phyloP scores from a whole-genome alignment of 1,284 basidiomycete genomes.

The Apiotrichum montevideense region DNA sequence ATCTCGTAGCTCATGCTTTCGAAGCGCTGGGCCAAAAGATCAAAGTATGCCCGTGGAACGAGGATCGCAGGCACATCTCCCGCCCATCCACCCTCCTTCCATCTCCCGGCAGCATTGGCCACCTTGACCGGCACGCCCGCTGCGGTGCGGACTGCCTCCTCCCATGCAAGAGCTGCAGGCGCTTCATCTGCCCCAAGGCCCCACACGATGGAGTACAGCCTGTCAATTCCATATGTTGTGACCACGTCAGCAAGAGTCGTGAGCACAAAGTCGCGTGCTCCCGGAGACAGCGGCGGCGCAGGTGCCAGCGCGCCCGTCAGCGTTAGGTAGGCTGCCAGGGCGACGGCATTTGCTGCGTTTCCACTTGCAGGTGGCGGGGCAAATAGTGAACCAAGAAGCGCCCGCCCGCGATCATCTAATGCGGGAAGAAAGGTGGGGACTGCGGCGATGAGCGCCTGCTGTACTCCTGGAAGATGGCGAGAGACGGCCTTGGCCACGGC shows the following conservation, averaged over 20 bases:
- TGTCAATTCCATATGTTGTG: constrained; percentile 61
- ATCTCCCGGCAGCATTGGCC: constrained; percentile 40
- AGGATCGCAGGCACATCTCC: constrained; percentile 23
- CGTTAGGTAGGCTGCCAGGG: constrained; percentile 27
- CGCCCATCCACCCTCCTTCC: constrained; percentile 42
- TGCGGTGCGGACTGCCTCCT: constrained; percentile 28
- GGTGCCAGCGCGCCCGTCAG: constrained; percentile 23
- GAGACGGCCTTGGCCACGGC: constrained; percentile 5
- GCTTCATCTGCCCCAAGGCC: background rate
- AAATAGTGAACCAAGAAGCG: constrained; percentile 25
- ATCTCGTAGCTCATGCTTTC: constrained; percentile 47
- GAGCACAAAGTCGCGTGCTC: constrained; percentile 28
- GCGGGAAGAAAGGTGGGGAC: constrained; percentile 61
- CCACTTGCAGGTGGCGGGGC: constrained; percentile 12
- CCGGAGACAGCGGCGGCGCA: constrained; percentile 9
- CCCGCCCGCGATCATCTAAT: constrained; percentile 50
- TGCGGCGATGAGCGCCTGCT: constrained; percentile 22
- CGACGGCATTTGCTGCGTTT: constrained; percentile 12
- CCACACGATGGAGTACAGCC: constrained; percentile 50
- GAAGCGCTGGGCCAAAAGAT: constrained; percentile 49
- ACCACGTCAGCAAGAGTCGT: constrained; percentile 55
- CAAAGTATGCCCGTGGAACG: constrained; percentile 51
- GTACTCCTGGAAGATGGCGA: constrained; percentile 30
- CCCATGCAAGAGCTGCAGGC: constrained; percentile 29
- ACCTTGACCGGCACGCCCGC: constrained; percentile 33